Evolutionary conservation across 1,284 basidiomycete species (phyloP), one percentile per base, ranked within the genome.

Genomic region (Microbotryum silenes-acaulis): DNA sequence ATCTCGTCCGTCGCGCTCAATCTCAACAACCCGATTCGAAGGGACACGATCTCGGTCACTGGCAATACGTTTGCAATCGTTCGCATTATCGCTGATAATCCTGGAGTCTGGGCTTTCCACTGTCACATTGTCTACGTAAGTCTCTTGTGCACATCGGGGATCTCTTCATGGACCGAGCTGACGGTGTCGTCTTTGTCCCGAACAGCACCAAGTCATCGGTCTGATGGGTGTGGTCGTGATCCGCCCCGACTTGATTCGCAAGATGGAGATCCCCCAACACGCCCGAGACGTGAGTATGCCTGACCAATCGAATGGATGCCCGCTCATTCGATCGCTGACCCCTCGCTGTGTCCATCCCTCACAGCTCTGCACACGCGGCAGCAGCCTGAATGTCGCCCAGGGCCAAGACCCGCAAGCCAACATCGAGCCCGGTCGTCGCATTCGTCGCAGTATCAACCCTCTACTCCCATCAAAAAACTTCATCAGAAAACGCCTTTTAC

Each of bases 41-140:
- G 77, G 42, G 77, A 78, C 59, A 74, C 72, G n/a, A 55, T 76
- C 27, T 63, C 71, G n/a, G 70, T 78, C 9, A 58, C 68, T 5
- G 68, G 69, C 55, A 62, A 50, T 51, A 55, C 50, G 1, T 73
- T 68, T 59, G 70, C 69, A 5, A 67, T 77, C 42, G 44, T 75
- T 0, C 67, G 75, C 14, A 57, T 71, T 46, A 74, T 57, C 12
- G 29, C 54, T 3, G 56, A 60, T 20, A 51, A 57, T 2, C 37
- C 56, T 2, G 62, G 62, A 9, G 59, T 60, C 5, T 33, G 49
- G 2, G 54, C 56, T 2, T 55, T 63, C 44, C 60, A 62, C 23
- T 54, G 53, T 23, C 53, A 61, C 51, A 61, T 61, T 16, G 16
- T 61, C 7, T 46, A 18, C 37, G 37, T 42, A 18, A 42, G 37